Base-by-base conservation (phyloP, 2,329 filamentous ascomycete species). In the Tolypocladium tropicale region DNA sequence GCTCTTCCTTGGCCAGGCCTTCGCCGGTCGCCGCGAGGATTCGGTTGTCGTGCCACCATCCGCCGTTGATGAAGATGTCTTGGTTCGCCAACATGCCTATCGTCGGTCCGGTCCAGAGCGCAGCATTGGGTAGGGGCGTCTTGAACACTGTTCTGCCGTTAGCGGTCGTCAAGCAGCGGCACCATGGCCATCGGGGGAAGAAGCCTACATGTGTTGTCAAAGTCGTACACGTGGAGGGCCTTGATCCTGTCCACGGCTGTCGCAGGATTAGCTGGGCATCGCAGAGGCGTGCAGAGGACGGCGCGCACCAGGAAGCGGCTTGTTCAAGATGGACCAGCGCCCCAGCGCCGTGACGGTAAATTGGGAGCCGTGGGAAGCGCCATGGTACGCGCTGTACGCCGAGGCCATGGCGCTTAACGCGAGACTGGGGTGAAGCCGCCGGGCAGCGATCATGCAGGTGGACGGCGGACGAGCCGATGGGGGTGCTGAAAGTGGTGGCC, bases 21-120 rank as follows among this genome's bases (percentile, higher is more conserved):
- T 90, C 81, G 54, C 94, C 94, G 1, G 91, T 96, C 2, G 92
- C 86, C 12, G 87, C 84, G 28, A 99, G 83, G 59, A 99, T 92
- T 60, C 83, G 84, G 48, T 84, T 82, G 67, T 97, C 92, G 72
- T 99, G 94, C 94, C 94, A 99, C 94, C 94, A 99, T 60, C 93
- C 91, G 61, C 92, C 93, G 62, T 87, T 88, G 59, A 84, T 76
- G 63, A 97, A 89, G 54, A 82, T 78, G 61, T 95, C 88, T 61
- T 88, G 85, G 51, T 79, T 85, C 58, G 88, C 84, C 12, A 99
- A 78, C 58, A 85, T 80, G 52, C 90, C 90, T 53, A 95, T 83
- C 0, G 90, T 93, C 34, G 79, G 77, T 1, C 82, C 82, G 62
- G 86, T 88, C 94, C 94, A 99, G 67, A 99, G 71, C 62, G 90